Evolutionary conservation across 805 yeast species (phyloP), one percentile per base, ranked within the genome.

Genomic region (Jamesozyma jinghongensis): DNA sequence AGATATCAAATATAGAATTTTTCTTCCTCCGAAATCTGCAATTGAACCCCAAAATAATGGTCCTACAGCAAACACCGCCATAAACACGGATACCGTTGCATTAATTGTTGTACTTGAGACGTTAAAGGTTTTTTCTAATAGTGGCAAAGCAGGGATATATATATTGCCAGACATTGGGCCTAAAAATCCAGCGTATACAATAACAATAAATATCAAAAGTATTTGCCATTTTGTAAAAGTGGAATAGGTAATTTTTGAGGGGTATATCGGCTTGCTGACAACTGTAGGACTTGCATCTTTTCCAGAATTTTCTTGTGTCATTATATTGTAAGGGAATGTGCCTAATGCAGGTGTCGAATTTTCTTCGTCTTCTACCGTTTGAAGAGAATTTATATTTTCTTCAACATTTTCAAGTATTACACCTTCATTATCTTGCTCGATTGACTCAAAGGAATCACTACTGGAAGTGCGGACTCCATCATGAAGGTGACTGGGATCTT

Each of bases 1-100:
- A 13, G 92, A 81, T 4, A 67, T 50, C 16, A 84, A 42, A 36
- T 81, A 73, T 0, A 81, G 66, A 0, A 85, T 79, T 43, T 94
- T 68, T 45, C 95, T 69, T 0, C 81, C 81, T 35, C 75, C 74
- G 42, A 61, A 56, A 48, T 76, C 82, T 3, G 80, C 75, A 57
- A 67, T 63, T 3, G 70, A 56, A 1, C 79, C 79, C 77, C 79
- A 75, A 13, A 75, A 44, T 37, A 76, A 50, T 1, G 81, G 82
- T 0, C 76, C 72, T 19, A 76, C 52, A 1, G 79, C 75, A 53
- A 75, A 73, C 0, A 73, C 66, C 2, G 65, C 70, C 80, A 75
- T 75, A 45, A 74, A 75, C 0, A 71, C 74, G 1, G 79, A 71
- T 0, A 75, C 77, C 0, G 81, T 74, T 3, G 75, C 76, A 54